Evolutionary conservation across 2,329 filamentous ascomycete species (phyloP), one percentile per base, ranked within the genome.

Genomic region (Xylariaceae sp.): DNA sequence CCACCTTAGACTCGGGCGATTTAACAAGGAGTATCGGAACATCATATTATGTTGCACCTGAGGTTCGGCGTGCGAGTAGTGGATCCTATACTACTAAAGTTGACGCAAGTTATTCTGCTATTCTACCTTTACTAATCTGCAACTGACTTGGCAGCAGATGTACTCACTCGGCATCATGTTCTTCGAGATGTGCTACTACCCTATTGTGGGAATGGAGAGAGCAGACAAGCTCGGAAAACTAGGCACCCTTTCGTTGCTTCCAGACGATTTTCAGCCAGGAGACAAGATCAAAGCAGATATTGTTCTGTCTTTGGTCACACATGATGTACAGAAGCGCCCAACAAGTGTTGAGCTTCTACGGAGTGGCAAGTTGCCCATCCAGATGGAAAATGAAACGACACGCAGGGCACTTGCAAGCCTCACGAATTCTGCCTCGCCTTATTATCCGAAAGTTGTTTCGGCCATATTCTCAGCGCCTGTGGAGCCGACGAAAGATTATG

Each of bases 141-240:
- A 32, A 40, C 56, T 65, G n/a, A 64, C 52, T 32, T 10, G 7
- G 29, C 47, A 37, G 0, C 53, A 87, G 82, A 98, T 99, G 93
- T 99, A 95, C 71, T 97, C 93, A 0, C 80, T 99, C 42, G 95
- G 95, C 0, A 90, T 99, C 61, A 98, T 99, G 54, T 96, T 99
- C 75, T 98, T 97, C 65, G 95, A 99, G 74, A 99, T 99, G 95
- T 96, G 90, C 68, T 93, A 87, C 62, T 74, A 79, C 32, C 80
- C 84, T 0, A 79, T 87, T 70, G 64, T 79, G 10, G 85, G 85
- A 3, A 88, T 88, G 84, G 81, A 88, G 65, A 81, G 86, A 60
- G 83, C 82, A 1, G 74, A 81, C 49, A 82, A 87, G 3, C 79
- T 97, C 23, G 82, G 88, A 50, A 78, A 82, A 52, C 80, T 97